These are phyloP conservation scores for Botrytis tulipae DNA, from an alignment of 2,329 filamentous ascomycete species.

Conservation along the genomic window DNA sequence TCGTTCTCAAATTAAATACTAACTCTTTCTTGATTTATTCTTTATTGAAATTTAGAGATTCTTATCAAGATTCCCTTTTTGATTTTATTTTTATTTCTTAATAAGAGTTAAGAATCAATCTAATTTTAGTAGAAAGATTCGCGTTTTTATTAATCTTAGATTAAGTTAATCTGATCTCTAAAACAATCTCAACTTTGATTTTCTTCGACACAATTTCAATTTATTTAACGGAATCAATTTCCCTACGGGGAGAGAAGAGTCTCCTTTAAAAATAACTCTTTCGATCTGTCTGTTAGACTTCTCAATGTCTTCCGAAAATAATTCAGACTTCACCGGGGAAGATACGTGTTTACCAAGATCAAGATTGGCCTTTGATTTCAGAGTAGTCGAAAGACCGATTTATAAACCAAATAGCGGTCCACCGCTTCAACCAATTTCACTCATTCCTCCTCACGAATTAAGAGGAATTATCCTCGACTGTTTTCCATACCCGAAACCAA, in stretches of 20 bases:
- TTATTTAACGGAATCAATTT: not conserved
- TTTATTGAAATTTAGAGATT: not conserved
- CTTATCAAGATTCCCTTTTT: accelerated
- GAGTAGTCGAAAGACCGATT: conserved; percentile 32
- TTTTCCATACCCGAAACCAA: conserved; percentile 45
- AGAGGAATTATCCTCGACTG: conserved; percentile 55
- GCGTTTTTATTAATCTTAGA: not conserved
- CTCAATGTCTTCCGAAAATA: conserved; percentile 3
- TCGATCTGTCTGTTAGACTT: not conserved
- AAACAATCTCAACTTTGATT: conserved; percentile 12
- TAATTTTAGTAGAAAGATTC: not conserved
- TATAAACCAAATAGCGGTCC: conserved; percentile 52
- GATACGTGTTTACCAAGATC: conserved; percentile 9
- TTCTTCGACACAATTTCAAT: not conserved
- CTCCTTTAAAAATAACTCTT: not conserved
- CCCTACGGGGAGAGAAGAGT: not conserved
- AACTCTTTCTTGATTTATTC: not conserved
- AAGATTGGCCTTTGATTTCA: conserved; percentile 33
- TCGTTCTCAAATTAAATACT: not conserved
- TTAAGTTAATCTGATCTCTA: not conserved
- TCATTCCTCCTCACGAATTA: conserved; percentile 50
- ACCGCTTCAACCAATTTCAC: conserved; percentile 46
- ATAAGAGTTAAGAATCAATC: not conserved
- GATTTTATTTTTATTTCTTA: not conserved
- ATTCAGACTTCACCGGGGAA: conserved; percentile 7